Conservation (phyloP, 208 protist genomes). For the Leishmania tarentolae region DNA sequence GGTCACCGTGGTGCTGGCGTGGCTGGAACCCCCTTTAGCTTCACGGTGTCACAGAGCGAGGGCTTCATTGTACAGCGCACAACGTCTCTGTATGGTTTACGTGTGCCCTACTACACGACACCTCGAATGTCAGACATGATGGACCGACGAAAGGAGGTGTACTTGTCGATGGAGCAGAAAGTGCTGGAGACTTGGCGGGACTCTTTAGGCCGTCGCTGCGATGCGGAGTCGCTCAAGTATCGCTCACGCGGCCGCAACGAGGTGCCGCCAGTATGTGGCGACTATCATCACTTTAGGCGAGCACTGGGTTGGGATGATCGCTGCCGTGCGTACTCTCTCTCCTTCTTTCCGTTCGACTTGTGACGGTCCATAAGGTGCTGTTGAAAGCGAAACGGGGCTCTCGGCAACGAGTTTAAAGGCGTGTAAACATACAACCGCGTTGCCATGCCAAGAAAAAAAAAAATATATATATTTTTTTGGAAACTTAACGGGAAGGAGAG, state of each 20-base stretch:
- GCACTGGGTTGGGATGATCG: slow-evolving; percentile 33
- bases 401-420: neutral
- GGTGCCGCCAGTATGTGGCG: slow-evolving; percentile 59
- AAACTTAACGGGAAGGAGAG: neutral
- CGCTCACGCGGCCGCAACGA: slow-evolving; percentile 63
- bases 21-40: slow-evolving; percentile 47
- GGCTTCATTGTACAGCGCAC: slow-evolving; percentile 52
- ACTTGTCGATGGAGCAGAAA: slow-evolving; percentile 51
- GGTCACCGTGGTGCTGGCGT: slow-evolving; percentile 2
- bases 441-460: neutral
- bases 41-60: slow-evolving; percentile 55
- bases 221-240: slow-evolving; percentile 77
- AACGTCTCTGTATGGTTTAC: slow-evolving; percentile 59
- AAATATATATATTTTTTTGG: too few relatives aligned
- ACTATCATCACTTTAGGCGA: slow-evolving; percentile 52
- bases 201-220: slow-evolving; percentile 74
- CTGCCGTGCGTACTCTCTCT: neutral
- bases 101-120: slow-evolving; percentile 74
- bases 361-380: neutral
- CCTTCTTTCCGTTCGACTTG: too few relatives aligned
- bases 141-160: slow-evolving; percentile 42
- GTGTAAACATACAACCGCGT: neutral
- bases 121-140: slow-evolving; percentile 59
- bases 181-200: slow-evolving; percentile 68
- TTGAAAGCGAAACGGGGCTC: too few relatives aligned